Percentiles rank a stretch among this genome's conserved stretches.
Conservation (phyloP, 2,329 filamentous ascomycete species). For the Celoporthe dispersa region DNA sequence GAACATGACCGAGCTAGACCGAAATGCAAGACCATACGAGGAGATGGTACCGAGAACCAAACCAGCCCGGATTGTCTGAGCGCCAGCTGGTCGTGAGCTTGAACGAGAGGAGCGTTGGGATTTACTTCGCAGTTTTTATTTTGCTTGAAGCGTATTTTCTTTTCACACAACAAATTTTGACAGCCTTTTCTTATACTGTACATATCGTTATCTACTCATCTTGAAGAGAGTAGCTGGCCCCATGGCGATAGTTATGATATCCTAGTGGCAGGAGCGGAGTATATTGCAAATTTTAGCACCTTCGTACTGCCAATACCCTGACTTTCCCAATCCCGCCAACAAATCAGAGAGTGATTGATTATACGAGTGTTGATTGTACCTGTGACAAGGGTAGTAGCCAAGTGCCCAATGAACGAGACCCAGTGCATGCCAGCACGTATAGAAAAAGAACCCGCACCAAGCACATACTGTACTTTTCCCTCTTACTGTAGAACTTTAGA, state of each 20-base stretch:
- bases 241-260: slow-evolving; percentile 24
- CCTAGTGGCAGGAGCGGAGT: not conserved
- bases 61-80: slow-evolving; percentile 46
- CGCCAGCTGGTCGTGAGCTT: not conserved
- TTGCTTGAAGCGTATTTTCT: slow-evolving; percentile 5
- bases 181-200: slow-evolving; percentile 10
- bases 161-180: slow-evolving; percentile 3
- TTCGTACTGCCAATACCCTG: not conserved
- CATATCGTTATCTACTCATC: slow-evolving; percentile 18
- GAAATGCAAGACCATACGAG: slow-evolving; percentile 59
- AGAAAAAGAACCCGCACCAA: not conserved
- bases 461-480: not conserved
- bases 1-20: slow-evolving; percentile 50
- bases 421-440: not conserved
- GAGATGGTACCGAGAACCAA: slow-evolving; percentile 59
- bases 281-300: slow-evolving; percentile 5
- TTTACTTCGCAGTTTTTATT: slow-evolving; percentile 3
- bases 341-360: not conserved
- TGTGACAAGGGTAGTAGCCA: not conserved
- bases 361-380: no score
- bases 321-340: not conserved
- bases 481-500: not conserved
- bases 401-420: not conserved
- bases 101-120: slow-evolving; percentile 14
- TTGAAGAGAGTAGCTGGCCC: slow-evolving; percentile 19